Evolutionary conservation across 1,139 yeast species (phyloP).

Genomic region (Suhomyces panamericanus): DNA sequence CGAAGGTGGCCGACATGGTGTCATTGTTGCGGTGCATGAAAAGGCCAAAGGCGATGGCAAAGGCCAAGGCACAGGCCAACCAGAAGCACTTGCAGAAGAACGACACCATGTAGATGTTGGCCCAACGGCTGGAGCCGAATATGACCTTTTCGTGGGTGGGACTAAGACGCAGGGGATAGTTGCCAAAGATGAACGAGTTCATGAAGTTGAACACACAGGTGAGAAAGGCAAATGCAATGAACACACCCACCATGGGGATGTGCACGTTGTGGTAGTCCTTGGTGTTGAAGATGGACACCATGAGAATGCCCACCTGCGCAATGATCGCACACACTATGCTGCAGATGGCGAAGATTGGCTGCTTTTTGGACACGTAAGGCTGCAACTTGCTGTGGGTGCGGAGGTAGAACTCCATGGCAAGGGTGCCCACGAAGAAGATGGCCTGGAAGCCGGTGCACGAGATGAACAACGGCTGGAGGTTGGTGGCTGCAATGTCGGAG

Average conservation of each 20-base stretch:
- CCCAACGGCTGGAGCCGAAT: constrained; percentile 41
- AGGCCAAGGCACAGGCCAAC: constrained; percentile 64
- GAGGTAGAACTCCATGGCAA: constrained; percentile 56
- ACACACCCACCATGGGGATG: constrained; percentile 67
- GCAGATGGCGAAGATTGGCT: constrained; percentile 49
- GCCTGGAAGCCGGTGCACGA: constrained; percentile 54
- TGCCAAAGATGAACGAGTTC: constrained; percentile 63
- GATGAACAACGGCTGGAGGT: constrained; percentile 28
- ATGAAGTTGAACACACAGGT: constrained; percentile 62
- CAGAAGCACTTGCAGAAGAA: constrained; percentile 60
- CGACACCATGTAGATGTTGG: constrained; percentile 50
- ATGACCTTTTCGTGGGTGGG: constrained; percentile 44
- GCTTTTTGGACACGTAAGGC: constrained; percentile 50
- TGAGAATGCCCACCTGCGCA: constrained; percentile 76
- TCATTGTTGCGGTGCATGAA: constrained; percentile 38
- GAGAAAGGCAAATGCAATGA: constrained; percentile 68
- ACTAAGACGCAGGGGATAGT: constrained; percentile 42
- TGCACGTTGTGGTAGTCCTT: constrained; percentile 61
- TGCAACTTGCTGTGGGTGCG: constrained; percentile 55
- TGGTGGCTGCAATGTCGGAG: constrained; percentile 45
- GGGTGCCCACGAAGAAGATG: constrained; percentile 67
- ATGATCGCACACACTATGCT: constrained; percentile 56
- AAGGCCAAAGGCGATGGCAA: constrained; percentile 70
- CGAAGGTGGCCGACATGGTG: constrained; percentile 60
- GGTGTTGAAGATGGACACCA: constrained; percentile 76